Evolutionary conservation across 2,329 filamentous ascomycete species (phyloP).

Genomic region (Blumeriella jaapii): DNA sequence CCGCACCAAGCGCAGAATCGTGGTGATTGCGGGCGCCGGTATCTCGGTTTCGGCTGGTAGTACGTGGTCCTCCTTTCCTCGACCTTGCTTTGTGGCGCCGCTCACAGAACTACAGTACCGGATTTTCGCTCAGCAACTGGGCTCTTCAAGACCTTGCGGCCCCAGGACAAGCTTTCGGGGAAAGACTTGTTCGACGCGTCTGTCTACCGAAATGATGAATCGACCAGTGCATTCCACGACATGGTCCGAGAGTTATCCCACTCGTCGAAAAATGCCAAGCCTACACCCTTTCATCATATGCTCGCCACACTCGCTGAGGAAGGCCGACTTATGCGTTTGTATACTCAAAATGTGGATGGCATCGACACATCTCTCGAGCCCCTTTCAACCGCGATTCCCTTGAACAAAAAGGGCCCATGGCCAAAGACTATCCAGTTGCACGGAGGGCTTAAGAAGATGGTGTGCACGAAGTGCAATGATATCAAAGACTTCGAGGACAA

Average conservation of each 20-base stretch:
- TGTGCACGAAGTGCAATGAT: conserved; percentile 82
- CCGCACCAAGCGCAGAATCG: conserved; percentile 87
- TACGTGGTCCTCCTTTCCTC: conserved; percentile 35
- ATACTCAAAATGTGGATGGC: conserved; percentile 94
- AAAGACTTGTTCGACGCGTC: conserved; percentile 96
- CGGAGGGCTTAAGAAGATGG: conserved; percentile 89
- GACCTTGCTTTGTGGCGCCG: conserved; percentile 7
- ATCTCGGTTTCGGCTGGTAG: conserved; percentile 94
- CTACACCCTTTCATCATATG: conserved; percentile 87
- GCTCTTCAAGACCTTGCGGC: conserved; percentile 74
- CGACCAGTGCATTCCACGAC: conserved; percentile 84
- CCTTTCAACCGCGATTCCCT: conserved; percentile 66
- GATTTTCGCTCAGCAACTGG: conserved; percentile 91
- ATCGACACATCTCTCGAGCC: conserved; percentile 79
- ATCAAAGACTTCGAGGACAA: conserved; percentile 65
- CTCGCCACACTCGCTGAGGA: conserved; percentile 82
- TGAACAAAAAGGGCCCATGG: conserved; percentile 81
- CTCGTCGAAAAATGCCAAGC: conserved; percentile 63
- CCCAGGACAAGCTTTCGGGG: conserved; percentile 83
- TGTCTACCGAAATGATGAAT: conserved; percentile 84
- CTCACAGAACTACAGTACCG: conserved; percentile 47
- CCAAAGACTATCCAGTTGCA: conserved; percentile 88
- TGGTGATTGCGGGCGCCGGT: conserved; percentile 89
- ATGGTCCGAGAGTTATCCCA: conserved; percentile 88
- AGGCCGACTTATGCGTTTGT: conserved; percentile 76